Evolutionary conservation across 768 basidiomycete species (phyloP).

Genomic region (Lentinula lateritia): DNA sequence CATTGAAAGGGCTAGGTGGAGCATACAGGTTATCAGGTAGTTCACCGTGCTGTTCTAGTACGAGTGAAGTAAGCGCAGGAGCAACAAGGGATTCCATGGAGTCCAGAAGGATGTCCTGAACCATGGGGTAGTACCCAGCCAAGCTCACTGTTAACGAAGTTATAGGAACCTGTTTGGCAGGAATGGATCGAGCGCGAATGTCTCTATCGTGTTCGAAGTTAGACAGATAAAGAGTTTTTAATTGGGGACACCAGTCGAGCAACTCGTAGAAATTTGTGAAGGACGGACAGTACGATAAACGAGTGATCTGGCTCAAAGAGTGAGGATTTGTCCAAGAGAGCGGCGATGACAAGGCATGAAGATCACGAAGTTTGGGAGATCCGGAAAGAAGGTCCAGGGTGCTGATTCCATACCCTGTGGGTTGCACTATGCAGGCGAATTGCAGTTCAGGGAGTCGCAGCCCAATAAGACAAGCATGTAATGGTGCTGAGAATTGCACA

Average conservation of each 20-base stretch:
- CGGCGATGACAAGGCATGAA: background rate
- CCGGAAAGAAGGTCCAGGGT: background rate
- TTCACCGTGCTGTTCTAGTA: background rate
- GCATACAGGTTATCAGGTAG: background rate
- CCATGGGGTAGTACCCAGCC: no score
- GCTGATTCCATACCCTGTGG: no score
- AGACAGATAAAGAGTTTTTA: background rate
- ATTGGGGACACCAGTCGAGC: background rate
- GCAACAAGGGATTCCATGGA: background rate
- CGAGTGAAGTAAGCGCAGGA: background rate
- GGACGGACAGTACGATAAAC: background rate
- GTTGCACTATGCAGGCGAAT: background rate
- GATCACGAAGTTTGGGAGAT: background rate
- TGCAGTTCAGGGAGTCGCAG: background rate
- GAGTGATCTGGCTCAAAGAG: background rate
- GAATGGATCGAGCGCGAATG: no score
- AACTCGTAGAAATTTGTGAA: background rate
- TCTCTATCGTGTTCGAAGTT: no score
- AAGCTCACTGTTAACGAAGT: background rate
- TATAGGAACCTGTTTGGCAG: background rate
- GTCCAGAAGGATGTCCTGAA: background rate
- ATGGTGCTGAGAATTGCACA: background rate
- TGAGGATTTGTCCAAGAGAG: background rate
- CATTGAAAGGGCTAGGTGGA: background rate
- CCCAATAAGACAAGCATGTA: background rate